Base-by-base conservation (phyloP, 352 stramenopile genomes). In the Discostella stelligera region DNA sequence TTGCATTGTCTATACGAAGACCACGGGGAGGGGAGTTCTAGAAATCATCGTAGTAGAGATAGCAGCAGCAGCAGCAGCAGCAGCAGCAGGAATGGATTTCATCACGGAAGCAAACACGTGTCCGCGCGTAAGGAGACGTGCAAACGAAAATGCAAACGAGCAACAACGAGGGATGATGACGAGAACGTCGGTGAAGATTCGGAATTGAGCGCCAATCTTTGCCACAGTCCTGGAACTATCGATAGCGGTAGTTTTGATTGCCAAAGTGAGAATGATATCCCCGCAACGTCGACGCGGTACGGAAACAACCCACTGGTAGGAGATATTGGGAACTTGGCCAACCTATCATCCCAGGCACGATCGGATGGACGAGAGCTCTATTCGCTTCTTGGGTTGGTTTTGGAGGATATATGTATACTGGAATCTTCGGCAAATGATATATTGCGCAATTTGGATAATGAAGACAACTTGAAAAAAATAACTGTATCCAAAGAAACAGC, bases 241-340 rank as follows among this genome's bases (percentile, higher is more conserved):
- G 52, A 18, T 61, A 71, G 39, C 62, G 41, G 10, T 58, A 39
- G 4, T 30, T 39, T 67, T 0, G 48, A 52, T 48, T 48, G 37
- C n/a, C 49, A 9, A 7, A 20, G 2, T 21, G 30, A 6, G 0
- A 58, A 54, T 44, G 4, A 2, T 44, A 44, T 44, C 37, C 27
- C 27, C 2, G 5, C 27, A 32, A 60, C 3, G 2, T 55, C 65
- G 2, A 87, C 71, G 0, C 68, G 66, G 10, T 89, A 83, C 79
- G 84, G 82, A 37, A 93, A 91, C 65, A 92, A 92, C 87, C 61
- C 54, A 41, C 55, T 93, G 1, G 27, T 69, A 10, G 86, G 88
- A 48, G 86, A 92, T 54, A 77, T 93, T 77, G 88, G 88, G 18
- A 83, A 90, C 66, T 78, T 91, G 52, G 74, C 44, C 8, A 75